Conservation (phyloP, 2,329 filamentous ascomycete species). For the Colletotrichum scovillei region DNA sequence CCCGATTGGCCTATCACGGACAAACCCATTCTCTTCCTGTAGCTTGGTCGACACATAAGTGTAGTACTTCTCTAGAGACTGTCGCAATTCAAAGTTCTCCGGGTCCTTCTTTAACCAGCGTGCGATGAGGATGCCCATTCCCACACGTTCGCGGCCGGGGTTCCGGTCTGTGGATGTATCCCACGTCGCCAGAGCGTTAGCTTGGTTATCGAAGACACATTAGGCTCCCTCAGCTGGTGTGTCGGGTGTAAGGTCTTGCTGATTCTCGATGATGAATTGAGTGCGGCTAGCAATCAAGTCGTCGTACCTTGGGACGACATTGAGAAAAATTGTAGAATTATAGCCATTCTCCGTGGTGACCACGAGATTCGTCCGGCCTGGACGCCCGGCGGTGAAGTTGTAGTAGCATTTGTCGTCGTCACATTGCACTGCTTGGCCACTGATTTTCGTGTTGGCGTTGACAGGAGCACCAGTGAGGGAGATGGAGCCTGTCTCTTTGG, state of each 20-base stretch:
- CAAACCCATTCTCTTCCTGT: conserved; percentile 18
- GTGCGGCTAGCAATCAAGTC: conserved; percentile 22
- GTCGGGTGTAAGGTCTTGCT: conserved; percentile 9
- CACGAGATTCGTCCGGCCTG: conserved; percentile 8
- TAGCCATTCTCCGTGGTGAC: not conserved
- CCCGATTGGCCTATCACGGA: conserved; percentile 15
- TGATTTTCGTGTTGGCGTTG: conserved; percentile 11
- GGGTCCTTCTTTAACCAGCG: conserved; percentile 24
- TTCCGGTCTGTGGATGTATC: conserved; percentile 24
- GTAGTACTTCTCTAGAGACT: conserved; percentile 15
- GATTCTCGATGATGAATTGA: conserved; percentile 26
- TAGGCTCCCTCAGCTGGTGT: conserved; percentile 19
- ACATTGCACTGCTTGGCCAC: not conserved
- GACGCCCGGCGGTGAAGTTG: conserved; percentile 4
- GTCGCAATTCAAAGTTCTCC: not conserved
- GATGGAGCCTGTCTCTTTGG: not conserved
- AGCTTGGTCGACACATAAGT: conserved; percentile 30
- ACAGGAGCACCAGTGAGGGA: conserved; percentile 5
- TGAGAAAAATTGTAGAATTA: conserved; percentile 28
- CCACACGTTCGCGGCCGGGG: conserved; percentile 30
- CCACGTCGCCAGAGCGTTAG: conserved; percentile 25
- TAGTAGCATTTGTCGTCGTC: not conserved
- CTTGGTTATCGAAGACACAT: conserved; percentile 30
- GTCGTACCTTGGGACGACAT: conserved; percentile 17
- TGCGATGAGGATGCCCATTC: conserved; percentile 28